Conservation (phyloP, 164 flowering plant species). For the Akebia trifoliata region DNA sequence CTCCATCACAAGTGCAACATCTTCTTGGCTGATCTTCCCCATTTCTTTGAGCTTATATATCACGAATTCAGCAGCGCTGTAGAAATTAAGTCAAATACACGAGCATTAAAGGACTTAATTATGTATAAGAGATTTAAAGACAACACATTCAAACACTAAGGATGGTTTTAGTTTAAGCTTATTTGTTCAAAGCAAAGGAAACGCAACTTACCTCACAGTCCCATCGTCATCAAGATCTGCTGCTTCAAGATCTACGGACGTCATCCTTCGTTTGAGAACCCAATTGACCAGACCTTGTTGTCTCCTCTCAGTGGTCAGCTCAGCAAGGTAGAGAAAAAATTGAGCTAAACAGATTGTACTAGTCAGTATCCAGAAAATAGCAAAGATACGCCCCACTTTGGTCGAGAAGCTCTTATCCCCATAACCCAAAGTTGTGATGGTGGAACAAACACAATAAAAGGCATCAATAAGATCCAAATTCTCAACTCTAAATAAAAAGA, state of each 20-base stretch:
- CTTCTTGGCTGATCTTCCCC: conserved; percentile 74
- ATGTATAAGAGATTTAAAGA: neutral
- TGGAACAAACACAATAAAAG: conserved; percentile 79
- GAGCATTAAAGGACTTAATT: neutral
- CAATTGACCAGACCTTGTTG: conserved; percentile 45
- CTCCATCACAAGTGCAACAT: conserved; percentile 50
- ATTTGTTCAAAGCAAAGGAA: neutral
- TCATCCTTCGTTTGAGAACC: conserved; percentile 53
- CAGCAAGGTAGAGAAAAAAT: conserved; percentile 68
- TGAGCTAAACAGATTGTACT: conserved; percentile 70
- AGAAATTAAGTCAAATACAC: neutral
- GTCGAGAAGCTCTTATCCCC: conserved; percentile 89
- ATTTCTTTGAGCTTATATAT: conserved; percentile 74
- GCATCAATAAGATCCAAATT: conserved; percentile 47
- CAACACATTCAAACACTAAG: neutral
- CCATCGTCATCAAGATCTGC: conserved; percentile 78
- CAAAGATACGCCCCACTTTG: conserved; percentile 62
- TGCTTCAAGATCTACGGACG: conserved; percentile 59
- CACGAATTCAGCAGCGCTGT: conserved; percentile 71
- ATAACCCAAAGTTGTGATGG: conserved; percentile 81
- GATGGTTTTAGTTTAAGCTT: neutral
- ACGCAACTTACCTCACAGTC: conserved; percentile 41
- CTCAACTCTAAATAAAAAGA: conserved; percentile 49
- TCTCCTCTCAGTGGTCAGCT: conserved; percentile 47
- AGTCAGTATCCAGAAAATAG: conserved; percentile 68